phyloP scores from a whole-genome alignment of 257 asterid genomes.

The Solanum corneliomulleri region DNA sequence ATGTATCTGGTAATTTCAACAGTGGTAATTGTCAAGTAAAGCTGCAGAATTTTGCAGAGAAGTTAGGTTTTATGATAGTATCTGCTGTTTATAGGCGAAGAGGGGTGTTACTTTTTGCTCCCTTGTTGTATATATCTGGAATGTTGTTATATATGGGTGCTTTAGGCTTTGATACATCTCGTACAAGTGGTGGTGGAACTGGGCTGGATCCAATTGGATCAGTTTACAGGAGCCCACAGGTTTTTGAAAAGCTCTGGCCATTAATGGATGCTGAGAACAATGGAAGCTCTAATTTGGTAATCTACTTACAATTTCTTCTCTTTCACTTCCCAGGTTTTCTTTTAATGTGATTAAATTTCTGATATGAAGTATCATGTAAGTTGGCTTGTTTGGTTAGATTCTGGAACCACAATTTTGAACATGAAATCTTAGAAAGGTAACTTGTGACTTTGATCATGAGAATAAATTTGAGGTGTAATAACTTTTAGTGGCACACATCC shows the following conservation, averaged over 20 bases:
- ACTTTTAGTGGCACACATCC: background rate
- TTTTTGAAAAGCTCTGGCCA: slow-evolving; percentile 90
- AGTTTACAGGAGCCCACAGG: slow-evolving; percentile 81
- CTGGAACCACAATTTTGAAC: background rate
- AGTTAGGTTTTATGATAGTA: slow-evolving; percentile 57
- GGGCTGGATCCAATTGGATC: slow-evolving; percentile 58
- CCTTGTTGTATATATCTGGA: slow-evolving; percentile 77
- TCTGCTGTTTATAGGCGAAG: slow-evolving; percentile 65
- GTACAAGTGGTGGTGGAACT: slow-evolving; percentile 16
- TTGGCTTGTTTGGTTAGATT: background rate
- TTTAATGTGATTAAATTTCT: background rate
- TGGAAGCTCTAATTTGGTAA: slow-evolving; percentile 67
- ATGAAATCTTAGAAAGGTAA: background rate
- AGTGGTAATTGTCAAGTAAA: slow-evolving; percentile 31
- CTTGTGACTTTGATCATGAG: background rate
- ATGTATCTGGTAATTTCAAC: slow-evolving; percentile 12
- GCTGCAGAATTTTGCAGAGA: slow-evolving; percentile 57
- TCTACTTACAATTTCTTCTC: background rate
- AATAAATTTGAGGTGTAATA: background rate
- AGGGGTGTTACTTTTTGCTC: slow-evolving; percentile 85
- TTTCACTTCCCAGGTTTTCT: background rate
- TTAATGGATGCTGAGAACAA: slow-evolving; percentile 79
- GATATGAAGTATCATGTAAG: background rate
- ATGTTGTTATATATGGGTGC: slow-evolving; percentile 92
- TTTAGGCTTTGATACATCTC: slow-evolving; percentile 48